phyloP scores from a whole-genome alignment of 805 yeast species.

The Starmera caribaea region DNA sequence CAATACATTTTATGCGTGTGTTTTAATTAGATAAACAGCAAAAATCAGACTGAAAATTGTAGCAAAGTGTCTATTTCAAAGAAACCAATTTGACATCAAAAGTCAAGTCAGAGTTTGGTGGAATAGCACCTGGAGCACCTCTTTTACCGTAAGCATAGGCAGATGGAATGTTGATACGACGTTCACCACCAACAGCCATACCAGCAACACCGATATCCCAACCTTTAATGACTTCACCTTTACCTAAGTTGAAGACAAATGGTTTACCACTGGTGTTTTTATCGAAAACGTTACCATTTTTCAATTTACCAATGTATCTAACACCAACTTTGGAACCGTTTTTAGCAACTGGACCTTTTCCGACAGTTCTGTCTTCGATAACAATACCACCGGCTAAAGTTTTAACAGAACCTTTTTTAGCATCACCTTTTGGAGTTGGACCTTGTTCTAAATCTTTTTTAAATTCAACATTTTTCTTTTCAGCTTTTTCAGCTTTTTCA shows the following conservation, averaged over 20 bases:
- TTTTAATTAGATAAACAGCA: not conserved
- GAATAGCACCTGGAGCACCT: constrained; percentile 84
- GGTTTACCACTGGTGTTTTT: constrained; percentile 97
- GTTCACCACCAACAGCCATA: constrained; percentile 98
- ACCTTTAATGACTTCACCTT: constrained; percentile 97
- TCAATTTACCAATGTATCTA: constrained; percentile 95
- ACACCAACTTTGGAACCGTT: constrained; percentile 87
- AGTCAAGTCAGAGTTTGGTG: constrained; percentile 93
- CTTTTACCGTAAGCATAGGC: constrained; percentile 94
- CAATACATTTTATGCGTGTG: not conserved
- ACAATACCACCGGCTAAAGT: constrained; percentile 88
- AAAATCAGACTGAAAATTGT: not conserved
- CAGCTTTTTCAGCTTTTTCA: constrained; percentile 17
- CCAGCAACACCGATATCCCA: constrained; percentile 99
- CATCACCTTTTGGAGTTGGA: constrained; percentile 48
- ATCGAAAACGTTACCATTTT: constrained; percentile 94
- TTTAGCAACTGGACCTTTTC: constrained; percentile 84
- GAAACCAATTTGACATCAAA: constrained; percentile 92
- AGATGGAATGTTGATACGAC: constrained; percentile 94
- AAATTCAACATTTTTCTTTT: constrained; percentile 78
- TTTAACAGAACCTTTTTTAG: constrained; percentile 57
- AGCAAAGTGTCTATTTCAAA: constrained; percentile 49
- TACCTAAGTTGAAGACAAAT: constrained; percentile 81
- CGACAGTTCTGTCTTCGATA: constrained; percentile 85
- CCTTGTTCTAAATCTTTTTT: constrained; percentile 90